These are phyloP conservation scores for Xylaria cubensis DNA, from an alignment of 495 filamentous ascomycete genomes.

Conservation along the genomic window DNA sequence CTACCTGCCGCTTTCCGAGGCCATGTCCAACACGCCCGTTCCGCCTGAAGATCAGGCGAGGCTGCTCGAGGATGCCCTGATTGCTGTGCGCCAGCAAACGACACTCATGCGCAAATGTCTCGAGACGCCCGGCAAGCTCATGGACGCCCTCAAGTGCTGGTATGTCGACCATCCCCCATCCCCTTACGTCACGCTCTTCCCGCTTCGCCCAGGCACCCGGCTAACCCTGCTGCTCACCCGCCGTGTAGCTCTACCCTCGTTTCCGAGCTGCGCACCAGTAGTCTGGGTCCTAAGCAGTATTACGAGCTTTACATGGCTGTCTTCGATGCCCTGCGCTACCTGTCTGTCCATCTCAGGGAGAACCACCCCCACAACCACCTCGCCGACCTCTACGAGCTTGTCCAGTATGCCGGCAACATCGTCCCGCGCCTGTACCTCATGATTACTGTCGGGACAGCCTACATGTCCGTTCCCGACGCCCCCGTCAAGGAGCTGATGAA, in stretches of 20 bases:
- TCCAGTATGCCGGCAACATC: conserved; percentile 99
- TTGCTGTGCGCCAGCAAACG: conserved; percentile 95
- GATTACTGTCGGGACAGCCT: conserved; percentile 98
- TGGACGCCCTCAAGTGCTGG: conserved; percentile 99
- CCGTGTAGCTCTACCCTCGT: conserved; percentile 86
- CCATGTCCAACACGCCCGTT: conserved; percentile 66
- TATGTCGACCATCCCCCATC: conserved; percentile 60
- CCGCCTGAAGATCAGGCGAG: conserved; percentile 89
- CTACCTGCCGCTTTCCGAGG: background rate
- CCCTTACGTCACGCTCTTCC: conserved; percentile 22
- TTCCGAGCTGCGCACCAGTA: conserved; percentile 94
- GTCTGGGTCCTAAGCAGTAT: conserved; percentile 95
- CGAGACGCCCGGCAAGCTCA: conserved; percentile 96
- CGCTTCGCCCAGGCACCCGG: conserved; percentile 3
- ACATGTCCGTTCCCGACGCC: conserved; percentile 98
- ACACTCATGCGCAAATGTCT: conserved; percentile 95
- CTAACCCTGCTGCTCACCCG: conserved; percentile 29
- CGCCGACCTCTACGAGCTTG: conserved; percentile 96
- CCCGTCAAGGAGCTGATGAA: conserved; percentile 99
- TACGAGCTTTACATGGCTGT: conserved; percentile 99
- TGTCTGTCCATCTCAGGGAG: conserved; percentile 94
- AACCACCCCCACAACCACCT: conserved; percentile 98
- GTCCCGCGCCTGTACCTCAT: conserved; percentile 96
- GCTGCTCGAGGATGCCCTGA: conserved; percentile 94
- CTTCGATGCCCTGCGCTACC: conserved; percentile 96